Evolutionary conservation across 2,329 filamentous ascomycete species (phyloP).

Genomic region (Teratosphaeria epicoccoides): DNA sequence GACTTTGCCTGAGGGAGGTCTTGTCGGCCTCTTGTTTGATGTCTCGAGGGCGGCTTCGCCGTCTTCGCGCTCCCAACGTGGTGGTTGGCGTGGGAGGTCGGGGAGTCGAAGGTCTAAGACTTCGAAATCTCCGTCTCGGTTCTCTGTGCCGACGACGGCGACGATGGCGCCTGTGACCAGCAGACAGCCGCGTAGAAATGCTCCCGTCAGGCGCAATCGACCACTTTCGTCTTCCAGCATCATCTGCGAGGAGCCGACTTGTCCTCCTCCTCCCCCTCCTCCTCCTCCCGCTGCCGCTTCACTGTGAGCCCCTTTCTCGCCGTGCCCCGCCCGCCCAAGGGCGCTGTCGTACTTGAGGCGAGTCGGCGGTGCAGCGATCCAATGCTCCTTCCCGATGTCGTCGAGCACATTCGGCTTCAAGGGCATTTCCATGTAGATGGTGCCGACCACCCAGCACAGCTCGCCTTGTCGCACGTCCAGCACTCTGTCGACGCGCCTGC

Average conservation of each 20-base stretch:
- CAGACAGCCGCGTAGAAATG: constrained; percentile 53
- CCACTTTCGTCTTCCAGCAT: constrained; percentile 97
- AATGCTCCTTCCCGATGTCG: constrained; percentile 90
- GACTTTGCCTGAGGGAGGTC: constrained; percentile 53
- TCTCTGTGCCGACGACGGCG: constrained; percentile 91
- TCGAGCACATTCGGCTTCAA: constrained; percentile 93
- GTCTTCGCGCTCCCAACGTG: constrained; percentile 63
- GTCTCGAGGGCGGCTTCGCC: constrained; percentile 21
- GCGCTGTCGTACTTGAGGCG: constrained; percentile 46
- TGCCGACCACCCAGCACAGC: constrained; percentile 89
- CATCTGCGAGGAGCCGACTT: constrained; percentile 46
- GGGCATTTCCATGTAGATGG: constrained; percentile 94
- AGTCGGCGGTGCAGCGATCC: constrained; percentile 72
- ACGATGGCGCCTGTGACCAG: constrained; percentile 90
- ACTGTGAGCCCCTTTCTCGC: constrained; percentile 6
- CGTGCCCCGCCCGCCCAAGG: not conserved
- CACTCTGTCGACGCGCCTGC: constrained; percentile 71
- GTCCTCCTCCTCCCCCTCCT: too few relatives aligned
- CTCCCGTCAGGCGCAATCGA: constrained; percentile 67
- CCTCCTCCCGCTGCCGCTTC: constrained; percentile 6
- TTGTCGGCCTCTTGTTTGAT: constrained; percentile 26
- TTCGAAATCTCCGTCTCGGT: constrained; percentile 82
- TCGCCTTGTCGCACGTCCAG: constrained; percentile 92
- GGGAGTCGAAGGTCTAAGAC: constrained; percentile 83
- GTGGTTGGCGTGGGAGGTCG: constrained; percentile 71